Evolutionary conservation across 2,329 filamentous ascomycete genomes (phyloP).

Genomic region (Stachybotrys echinatus): DNA sequence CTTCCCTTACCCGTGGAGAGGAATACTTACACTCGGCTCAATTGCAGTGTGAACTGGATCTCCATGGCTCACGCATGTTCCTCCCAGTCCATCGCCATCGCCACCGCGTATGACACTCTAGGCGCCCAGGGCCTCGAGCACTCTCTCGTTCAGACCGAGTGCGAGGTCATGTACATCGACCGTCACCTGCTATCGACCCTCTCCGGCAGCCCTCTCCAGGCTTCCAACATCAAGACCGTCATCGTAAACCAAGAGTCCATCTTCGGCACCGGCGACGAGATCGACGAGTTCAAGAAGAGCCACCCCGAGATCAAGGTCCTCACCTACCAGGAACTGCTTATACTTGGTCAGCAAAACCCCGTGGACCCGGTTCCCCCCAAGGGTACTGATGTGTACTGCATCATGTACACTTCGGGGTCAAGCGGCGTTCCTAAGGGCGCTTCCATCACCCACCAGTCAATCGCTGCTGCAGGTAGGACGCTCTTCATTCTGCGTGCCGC

Average conservation of each 20-base stretch:
- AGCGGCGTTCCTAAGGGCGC: constrained; percentile 89
- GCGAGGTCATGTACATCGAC: constrained; percentile 82
- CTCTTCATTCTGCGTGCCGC: not conserved
- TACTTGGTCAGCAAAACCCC: constrained; percentile 61
- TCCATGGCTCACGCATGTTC: constrained; percentile 69
- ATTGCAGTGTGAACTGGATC: constrained; percentile 66
- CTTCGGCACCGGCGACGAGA: constrained; percentile 43
- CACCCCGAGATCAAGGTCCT: constrained; percentile 49
- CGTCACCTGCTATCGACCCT: constrained; percentile 69
- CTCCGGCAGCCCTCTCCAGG: constrained; percentile 49
- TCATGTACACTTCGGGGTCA: constrained; percentile 84
- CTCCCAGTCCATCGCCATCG: constrained; percentile 85
- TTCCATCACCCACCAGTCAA: constrained; percentile 71
- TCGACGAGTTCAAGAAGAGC: constrained; percentile 51
- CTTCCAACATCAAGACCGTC: constrained; percentile 50
- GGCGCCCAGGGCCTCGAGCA: constrained; percentile 80
- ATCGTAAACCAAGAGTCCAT: constrained; percentile 58
- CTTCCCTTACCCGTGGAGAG: constrained; percentile 3
- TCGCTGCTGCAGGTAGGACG: constrained; percentile 62
- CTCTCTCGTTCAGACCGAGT: constrained; percentile 75
- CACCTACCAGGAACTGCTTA: constrained; percentile 49
- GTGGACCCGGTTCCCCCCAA: constrained; percentile 68
- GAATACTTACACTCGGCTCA: too few species aligned
- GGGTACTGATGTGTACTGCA: constrained; percentile 74
- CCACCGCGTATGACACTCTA: constrained; percentile 92